Evolutionary conservation across 1,284 basidiomycete species (phyloP).

Genomic region (Cyathus olla): DNA sequence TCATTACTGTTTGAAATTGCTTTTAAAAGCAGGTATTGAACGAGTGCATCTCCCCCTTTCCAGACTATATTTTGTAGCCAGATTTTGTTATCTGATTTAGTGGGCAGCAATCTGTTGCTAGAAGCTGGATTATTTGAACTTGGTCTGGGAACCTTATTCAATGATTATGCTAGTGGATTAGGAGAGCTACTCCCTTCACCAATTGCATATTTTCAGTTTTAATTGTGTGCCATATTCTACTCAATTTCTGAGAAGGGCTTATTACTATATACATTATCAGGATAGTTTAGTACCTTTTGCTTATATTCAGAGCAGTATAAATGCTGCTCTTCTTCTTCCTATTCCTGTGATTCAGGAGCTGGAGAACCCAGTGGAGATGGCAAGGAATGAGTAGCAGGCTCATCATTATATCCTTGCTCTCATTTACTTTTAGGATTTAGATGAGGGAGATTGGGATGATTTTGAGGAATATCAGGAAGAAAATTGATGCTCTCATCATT

Average conservation of each 20-base stretch:
- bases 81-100: not conserved
- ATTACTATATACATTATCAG: conserved; percentile 1
- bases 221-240: not conserved
- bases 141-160: not conserved
- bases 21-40: not conserved
- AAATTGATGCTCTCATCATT: not conserved
- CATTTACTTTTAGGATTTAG: too few species aligned
- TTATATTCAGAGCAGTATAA: not conserved
- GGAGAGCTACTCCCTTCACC: conserved; percentile 2
- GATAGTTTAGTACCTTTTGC: not conserved
- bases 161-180: not conserved
- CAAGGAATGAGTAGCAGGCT: too few species aligned
- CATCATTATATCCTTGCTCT: too few species aligned
- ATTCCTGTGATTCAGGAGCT: too few species aligned
- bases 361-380: too few species aligned
- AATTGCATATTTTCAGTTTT: not conserved
- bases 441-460: not conserved
- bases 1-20: not conserved
- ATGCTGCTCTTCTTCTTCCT: not conserved
- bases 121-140: not conserved
- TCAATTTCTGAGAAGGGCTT: not conserved
- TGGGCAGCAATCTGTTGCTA: not conserved
- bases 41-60: not conserved
- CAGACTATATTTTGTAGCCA: not conserved
- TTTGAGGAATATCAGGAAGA: too few species aligned